Percentiles rank a stretch among this genome's conserved stretches.
These are phyloP conservation scores for Lachancea nothofagi DNA, from an alignment of 805 yeast species.

Conservation along the genomic window DNA sequence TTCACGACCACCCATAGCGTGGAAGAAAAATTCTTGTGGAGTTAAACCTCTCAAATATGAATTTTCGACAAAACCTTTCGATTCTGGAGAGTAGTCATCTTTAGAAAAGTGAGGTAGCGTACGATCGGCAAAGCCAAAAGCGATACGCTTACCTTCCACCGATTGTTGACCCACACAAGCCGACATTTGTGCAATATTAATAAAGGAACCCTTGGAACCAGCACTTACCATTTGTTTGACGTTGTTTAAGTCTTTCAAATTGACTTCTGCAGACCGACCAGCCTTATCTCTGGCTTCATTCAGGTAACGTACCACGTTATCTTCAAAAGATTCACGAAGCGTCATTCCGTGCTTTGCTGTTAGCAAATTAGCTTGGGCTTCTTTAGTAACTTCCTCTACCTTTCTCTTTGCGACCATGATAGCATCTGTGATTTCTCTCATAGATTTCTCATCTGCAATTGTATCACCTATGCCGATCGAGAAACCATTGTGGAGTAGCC, in stretches of 20 bases:
- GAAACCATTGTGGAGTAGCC: conserved; percentile 95
- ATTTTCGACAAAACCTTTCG: conserved; percentile 96
- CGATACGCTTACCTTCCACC: conserved; percentile 99
- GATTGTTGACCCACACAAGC: conserved; percentile 99
- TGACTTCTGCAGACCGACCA: conserved; percentile 97
- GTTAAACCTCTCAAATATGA: conserved; percentile 95
- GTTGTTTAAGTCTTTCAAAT: conserved; percentile 87
- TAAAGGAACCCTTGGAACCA: conserved; percentile 98
- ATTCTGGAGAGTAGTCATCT: conserved; percentile 97
- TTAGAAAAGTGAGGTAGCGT: conserved; percentile 96
- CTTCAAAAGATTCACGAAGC: conserved; percentile 95
- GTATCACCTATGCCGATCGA: conserved; percentile 99
- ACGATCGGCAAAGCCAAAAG: conserved; percentile 94
- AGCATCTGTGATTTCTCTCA: conserved; percentile 88
- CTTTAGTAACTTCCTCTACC: conserved; percentile 88
- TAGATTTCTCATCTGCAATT: conserved; percentile 94
- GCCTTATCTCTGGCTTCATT: conserved; percentile 99
- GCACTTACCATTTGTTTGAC: conserved; percentile 99
- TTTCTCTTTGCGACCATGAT: conserved; percentile 88
- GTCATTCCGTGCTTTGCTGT: conserved; percentile 99
- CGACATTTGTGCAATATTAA: conserved; percentile 98
- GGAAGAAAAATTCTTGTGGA: conserved; percentile 98
- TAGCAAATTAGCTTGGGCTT: conserved; percentile 82
- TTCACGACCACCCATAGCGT: conserved; percentile 99
- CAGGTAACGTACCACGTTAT: conserved; percentile 87